Conservation (phyloP, 805 yeast species). For the Yarrowia osloensis region DNA sequence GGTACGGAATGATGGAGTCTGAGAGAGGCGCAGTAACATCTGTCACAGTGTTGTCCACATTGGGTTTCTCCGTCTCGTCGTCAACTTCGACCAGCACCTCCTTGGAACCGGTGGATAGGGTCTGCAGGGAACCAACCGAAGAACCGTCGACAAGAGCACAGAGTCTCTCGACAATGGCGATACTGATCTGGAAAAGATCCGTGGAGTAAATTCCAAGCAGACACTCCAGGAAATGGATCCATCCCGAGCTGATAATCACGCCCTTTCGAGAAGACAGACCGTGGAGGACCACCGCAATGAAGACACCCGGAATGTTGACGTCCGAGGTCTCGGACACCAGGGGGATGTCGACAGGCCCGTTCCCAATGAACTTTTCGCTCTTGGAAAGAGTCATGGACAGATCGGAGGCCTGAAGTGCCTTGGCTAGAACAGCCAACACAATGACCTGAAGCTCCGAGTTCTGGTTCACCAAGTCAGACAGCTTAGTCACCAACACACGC, state of each 20-base stretch:
- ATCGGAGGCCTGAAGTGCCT: conserved; percentile 25
- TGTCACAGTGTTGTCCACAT: conserved; percentile 4
- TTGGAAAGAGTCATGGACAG: conserved; percentile 23
- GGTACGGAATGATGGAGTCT: conserved; percentile 49
- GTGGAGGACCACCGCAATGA: conserved; percentile 27
- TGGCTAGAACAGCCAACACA: conserved; percentile 25
- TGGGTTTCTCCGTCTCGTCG: no score
- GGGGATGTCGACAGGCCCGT: conserved; percentile 26
- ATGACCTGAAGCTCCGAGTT: conserved; percentile 22
- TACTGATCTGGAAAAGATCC: conserved; percentile 56
- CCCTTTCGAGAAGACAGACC: conserved; percentile 21
- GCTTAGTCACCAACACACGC: conserved; percentile 23
- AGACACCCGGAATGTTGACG: conserved; percentile 23
- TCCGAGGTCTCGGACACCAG: conserved; percentile 8
- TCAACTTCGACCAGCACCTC: conserved; percentile 2
- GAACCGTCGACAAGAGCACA: conserved; percentile 45
- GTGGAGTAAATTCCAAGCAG: conserved; percentile 27
- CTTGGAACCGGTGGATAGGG: not conserved
- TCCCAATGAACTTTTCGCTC: conserved; percentile 13
- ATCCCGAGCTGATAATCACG: conserved; percentile 19
- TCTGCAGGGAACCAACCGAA: conserved; percentile 36
- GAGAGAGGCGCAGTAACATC: conserved; percentile 49
- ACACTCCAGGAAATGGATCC: conserved; percentile 25
- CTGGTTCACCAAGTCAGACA: conserved; percentile 18
- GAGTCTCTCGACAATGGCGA: conserved; percentile 56